Conservation (phyloP, 768 basidiomycete genomes). For the Hydnum rufescens region DNA sequence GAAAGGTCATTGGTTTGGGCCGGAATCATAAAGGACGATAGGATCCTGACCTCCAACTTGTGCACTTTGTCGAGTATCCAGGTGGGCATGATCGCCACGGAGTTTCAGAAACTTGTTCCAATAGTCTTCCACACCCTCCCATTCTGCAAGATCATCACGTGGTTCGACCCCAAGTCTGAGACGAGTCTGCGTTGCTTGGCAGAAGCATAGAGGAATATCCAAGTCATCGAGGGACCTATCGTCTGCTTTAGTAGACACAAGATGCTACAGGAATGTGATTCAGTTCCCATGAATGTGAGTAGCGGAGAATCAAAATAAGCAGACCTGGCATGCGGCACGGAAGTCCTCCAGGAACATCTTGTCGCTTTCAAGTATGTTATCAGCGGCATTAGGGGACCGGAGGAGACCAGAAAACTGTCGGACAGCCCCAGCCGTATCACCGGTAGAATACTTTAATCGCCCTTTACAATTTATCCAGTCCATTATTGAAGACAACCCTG, state of each 20-base stretch:
- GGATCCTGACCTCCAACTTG: conserved; percentile 45
- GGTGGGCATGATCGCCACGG: conserved; percentile 28
- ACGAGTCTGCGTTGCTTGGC: conserved; percentile 33
- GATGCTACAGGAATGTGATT: conserved; percentile 32
- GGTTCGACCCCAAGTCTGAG: conserved; percentile 37
- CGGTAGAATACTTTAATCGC: conserved; percentile 76
- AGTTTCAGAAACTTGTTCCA: conserved; percentile 45
- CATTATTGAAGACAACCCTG: conserved; percentile 4
- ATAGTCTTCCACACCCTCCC: conserved; percentile 43
- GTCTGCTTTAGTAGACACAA: conserved; percentile 34
- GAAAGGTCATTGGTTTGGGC: conserved; percentile 8
- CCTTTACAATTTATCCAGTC: conserved; percentile 39
- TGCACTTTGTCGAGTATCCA: conserved; percentile 38
- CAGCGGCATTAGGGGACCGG: conserved; percentile 23
- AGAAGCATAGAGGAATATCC: conserved; percentile 47
- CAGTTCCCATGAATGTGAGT: neutral
- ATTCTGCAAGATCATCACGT: conserved; percentile 16
- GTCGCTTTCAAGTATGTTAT: conserved; percentile 2
- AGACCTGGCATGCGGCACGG: conserved; percentile 61
- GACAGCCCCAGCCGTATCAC: conserved; percentile 59
- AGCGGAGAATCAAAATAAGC: conserved; percentile 9
- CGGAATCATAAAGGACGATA: no score
- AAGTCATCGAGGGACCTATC: conserved; percentile 25
- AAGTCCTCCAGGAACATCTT: conserved; percentile 77
- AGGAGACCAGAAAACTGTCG: conserved; percentile 58